phyloP scores from a whole-genome alignment of 2,329 filamentous ascomycete species.

The Hymenotorrendiella dingleyae region DNA sequence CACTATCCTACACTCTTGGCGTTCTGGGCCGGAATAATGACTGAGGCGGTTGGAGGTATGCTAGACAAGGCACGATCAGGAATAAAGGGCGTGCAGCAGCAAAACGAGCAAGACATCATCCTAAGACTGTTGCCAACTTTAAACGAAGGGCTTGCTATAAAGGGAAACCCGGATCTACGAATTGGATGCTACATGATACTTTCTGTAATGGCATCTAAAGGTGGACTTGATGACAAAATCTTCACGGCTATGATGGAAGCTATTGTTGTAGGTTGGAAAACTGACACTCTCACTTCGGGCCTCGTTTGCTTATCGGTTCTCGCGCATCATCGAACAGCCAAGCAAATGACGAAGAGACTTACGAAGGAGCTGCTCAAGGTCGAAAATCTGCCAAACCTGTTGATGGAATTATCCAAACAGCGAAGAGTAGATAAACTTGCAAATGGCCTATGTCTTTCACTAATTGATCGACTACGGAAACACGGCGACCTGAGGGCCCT shows the following conservation, averaged over 20 bases:
- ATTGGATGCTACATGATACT: constrained; percentile 89
- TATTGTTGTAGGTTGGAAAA: constrained; percentile 69
- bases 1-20: constrained; percentile 73
- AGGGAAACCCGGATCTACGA: constrained; percentile 70
- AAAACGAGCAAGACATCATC: constrained; percentile 74
- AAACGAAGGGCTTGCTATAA: constrained; percentile 70
- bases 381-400: constrained; percentile 50
- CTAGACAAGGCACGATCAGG: constrained; percentile 73
- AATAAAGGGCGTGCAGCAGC: constrained; percentile 65
- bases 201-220: constrained; percentile 78
- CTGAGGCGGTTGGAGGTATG: constrained; percentile 78
- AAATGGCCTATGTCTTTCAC: constrained; percentile 63
- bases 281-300: constrained; percentile 65
- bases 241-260: constrained; percentile 89
- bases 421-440: constrained; percentile 66
- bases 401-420: constrained; percentile 57
- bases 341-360: constrained; percentile 63
- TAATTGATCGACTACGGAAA: constrained; percentile 56
- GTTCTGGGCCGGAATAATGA: constrained; percentile 87
- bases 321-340: constrained; percentile 69
- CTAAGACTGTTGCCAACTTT: constrained; percentile 64
- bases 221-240: constrained; percentile 68
- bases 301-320: constrained; percentile 77
- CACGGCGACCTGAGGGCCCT: constrained; percentile 53
- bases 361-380: constrained; percentile 63